Conservation (phyloP, 192 early-diverging fungal genomes). For the Borealophlyctis nickersoniae region DNA sequence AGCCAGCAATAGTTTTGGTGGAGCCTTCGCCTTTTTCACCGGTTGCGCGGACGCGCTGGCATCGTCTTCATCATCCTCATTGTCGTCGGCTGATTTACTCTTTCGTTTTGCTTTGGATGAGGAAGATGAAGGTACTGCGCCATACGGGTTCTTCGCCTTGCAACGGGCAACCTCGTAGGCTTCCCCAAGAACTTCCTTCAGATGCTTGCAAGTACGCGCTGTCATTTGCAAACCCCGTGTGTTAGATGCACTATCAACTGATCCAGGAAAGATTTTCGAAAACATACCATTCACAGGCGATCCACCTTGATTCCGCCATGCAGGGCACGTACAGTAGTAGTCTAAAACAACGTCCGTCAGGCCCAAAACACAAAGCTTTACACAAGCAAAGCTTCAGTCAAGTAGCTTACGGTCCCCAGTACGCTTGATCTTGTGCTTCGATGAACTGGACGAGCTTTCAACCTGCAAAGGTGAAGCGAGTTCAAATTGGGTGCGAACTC, state of each 20-base stretch:
- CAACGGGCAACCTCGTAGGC: constrained; percentile 35
- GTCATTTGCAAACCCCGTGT: neutral
- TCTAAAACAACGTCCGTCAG: too few species aligned
- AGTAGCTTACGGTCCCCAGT: constrained; percentile 38
- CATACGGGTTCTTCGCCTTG: constrained; percentile 29
- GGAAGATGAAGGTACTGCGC: neutral
- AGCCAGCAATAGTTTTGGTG: constrained; percentile 25
- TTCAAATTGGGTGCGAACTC: neutral
- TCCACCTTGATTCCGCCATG: constrained; percentile 38
- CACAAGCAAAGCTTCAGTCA: too few species aligned
- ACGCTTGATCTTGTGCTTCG: constrained; percentile 41
- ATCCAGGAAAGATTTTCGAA: too few species aligned
- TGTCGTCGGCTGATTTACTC: constrained; percentile 13
- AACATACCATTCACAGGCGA: constrained; percentile 35
- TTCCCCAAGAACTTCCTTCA: constrained; percentile 42
- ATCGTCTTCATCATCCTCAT: constrained; percentile 8
- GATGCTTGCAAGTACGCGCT: constrained; percentile 46
- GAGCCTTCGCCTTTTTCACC: constrained; percentile 35
- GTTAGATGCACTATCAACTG: neutral
- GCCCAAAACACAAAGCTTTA: too few species aligned
- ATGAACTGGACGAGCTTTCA: constrained; percentile 11
- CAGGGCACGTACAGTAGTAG: constrained; percentile 45
- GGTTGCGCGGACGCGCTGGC: constrained; percentile 11
- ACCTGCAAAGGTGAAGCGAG: neutral
- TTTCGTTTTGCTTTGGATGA: constrained; percentile 11